phyloP scores from a whole-genome alignment of 2,329 filamentous ascomycete genomes.

The Trichoderma gracile region DNA sequence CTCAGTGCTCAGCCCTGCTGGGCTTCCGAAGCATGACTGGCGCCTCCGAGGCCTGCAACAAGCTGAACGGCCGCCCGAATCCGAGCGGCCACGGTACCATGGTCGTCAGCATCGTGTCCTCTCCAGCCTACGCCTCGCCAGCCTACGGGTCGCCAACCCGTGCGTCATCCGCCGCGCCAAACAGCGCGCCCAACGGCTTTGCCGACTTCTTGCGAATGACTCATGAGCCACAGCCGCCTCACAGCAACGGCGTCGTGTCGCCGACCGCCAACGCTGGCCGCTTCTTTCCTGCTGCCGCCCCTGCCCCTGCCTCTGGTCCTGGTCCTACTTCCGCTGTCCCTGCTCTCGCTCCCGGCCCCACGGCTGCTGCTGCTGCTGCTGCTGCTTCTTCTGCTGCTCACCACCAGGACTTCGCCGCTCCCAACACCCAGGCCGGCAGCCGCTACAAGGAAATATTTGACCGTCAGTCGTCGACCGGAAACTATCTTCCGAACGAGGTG shows the following conservation, averaged over 20 bases:
- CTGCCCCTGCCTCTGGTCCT: constrained; percentile 60
- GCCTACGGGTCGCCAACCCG: constrained; percentile 26
- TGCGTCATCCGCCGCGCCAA: background rate
- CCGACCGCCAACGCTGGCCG: constrained; percentile 51
- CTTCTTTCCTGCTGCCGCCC: constrained; percentile 45
- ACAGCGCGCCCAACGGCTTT: constrained; percentile 48
- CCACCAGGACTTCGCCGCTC: constrained; percentile 60
- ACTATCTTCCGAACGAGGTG: constrained; percentile 61
- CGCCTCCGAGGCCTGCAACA: constrained; percentile 57
- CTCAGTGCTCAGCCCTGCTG: constrained; percentile 54
- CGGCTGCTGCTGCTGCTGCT: too few relatives aligned
- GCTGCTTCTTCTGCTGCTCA: constrained; percentile 41
- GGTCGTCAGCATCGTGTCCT: constrained; percentile 59
- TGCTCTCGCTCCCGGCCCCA: constrained; percentile 49
- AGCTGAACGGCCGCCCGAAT: constrained; percentile 58
- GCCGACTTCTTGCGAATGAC: constrained; percentile 56
- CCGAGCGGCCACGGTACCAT: constrained; percentile 53
- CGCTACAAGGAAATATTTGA: constrained; percentile 68
- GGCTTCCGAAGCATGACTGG: constrained; percentile 55
- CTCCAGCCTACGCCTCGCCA: constrained; percentile 39
- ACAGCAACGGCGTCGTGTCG: constrained; percentile 64
- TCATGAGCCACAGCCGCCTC: constrained; percentile 60
- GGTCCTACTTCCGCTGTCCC: constrained; percentile 34
- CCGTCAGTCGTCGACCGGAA: constrained; percentile 71
- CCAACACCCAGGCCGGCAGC: constrained; percentile 46